Evolutionary conservation across 768 basidiomycete species (phyloP), one percentile per base, ranked within the genome.

Genomic region (Scleroderma citrinum): DNA sequence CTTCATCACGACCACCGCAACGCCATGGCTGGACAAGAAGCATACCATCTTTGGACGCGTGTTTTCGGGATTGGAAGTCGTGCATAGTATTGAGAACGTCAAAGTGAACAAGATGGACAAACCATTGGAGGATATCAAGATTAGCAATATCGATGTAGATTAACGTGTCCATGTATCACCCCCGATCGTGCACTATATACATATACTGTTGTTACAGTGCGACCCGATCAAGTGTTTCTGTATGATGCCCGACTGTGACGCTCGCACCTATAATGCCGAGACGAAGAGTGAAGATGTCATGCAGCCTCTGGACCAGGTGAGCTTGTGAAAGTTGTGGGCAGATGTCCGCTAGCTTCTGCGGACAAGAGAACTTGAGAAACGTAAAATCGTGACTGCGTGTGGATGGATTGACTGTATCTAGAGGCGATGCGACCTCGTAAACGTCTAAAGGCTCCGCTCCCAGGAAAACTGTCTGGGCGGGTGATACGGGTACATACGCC

Each of bases 1-100:
- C 75, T 99, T 97, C 72, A 92, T 98, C 64, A 97, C 94, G 7
- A 96, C 93, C 5, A 93, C 85, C 2, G 86, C 93, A 7, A 91
- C 89, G 7, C 90, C 92, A 7, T 95, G 92, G 92, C 71, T 95
- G 53, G 92, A 96, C 68, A 85, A 81, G 66, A 92, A 90, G 58
- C 85, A 89, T 62, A 95, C 91, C 1, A 88, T 97, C 56, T 98
- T 98, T 58, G 95, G 94, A 1, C 81, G 92, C 20, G 90, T 90
- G 12, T 71, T 86, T 31, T 82, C 83, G 4, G 94, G 95, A 5
- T 71, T 95, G 44, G 94, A 96, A 65, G 86, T 95, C 23, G 78
- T 96, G 4, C 92, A 95, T 58, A 74, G 77, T 14, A 97, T 99
- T 59, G 94, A 97, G 69, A 92, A 91, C 57, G 88, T 87, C 48